A percentile compares a stretch with the other conserved stretches of the same genome.
These are phyloP conservation scores for Beauveria pseudobassiana DNA, from an alignment of 2,329 filamentous ascomycete genomes.

Conservation along the genomic window DNA sequence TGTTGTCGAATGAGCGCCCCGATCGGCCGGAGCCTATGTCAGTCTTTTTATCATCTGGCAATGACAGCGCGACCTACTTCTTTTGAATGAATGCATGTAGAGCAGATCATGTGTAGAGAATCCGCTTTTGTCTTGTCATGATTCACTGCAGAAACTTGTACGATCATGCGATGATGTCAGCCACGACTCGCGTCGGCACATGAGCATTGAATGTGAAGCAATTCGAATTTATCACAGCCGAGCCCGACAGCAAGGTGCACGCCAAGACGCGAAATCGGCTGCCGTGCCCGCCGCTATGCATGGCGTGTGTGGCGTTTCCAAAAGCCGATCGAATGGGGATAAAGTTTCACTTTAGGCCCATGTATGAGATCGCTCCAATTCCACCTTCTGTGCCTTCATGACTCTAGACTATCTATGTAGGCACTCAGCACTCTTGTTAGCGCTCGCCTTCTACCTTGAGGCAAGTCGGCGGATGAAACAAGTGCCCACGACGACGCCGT, in stretches of 20 bases:
- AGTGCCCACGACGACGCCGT: conserved; percentile 23
- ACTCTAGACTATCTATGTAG: not conserved
- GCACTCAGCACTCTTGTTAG: not conserved
- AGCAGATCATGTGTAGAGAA: not conserved
- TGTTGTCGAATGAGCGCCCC: not conserved
- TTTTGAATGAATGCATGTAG: too few relatives aligned
- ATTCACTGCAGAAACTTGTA: not conserved
- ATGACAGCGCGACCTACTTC: not conserved
- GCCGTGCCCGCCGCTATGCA: too few relatives aligned
- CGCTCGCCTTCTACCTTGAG: not conserved
- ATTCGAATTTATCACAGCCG: not conserved
- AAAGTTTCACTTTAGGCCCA: not conserved
- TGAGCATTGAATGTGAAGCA: not conserved
- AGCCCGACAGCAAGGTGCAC: not conserved
- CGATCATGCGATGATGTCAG: not conserved
- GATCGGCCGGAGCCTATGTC: not conserved
- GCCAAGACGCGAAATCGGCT: not conserved
- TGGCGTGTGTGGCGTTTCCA: not conserved
- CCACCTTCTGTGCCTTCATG: not conserved
- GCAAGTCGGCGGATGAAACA: conserved; percentile 20
- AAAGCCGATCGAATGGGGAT: not conserved
- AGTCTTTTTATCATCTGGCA: not conserved
- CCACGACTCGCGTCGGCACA: not conserved
- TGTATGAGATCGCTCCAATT: not conserved
- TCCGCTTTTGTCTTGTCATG: not conserved